Evolutionary conservation across 192 early-diverging fungal species (phyloP), one percentile per base, ranked within the genome.

Genomic region (Phlyctochytrium bullatum): DNA sequence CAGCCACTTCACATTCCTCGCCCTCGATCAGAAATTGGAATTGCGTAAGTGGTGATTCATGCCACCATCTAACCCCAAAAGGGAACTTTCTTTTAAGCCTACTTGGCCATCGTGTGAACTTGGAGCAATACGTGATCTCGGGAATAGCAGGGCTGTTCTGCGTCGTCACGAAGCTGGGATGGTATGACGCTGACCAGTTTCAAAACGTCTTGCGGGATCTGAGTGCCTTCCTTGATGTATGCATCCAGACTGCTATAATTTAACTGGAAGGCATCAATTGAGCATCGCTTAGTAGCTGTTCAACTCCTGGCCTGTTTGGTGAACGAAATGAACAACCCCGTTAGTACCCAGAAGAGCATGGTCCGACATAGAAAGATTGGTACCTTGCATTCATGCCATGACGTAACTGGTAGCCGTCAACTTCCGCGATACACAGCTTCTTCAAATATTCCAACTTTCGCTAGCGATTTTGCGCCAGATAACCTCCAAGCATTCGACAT

Each of bases 101-200:
- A 64, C 75, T 75, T 2, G 65, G 68, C 34, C 32, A 56, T 24
- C 66, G 68, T 2, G 40, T 47, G 20, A 31, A 56, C 20, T 29
- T 72, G 1, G 56, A 78, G 32, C 75, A 77, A 6, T 89, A 87
- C 71, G 79, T 90, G 52, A 79, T 85, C 52, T 73, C 79, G 20
- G 77, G 76, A 52, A 71, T 89, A 24, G 81, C 84, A 2, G 76
- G 84, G 65, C 74, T 92, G 4, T 84, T 90, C 68, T 77, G 87
- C 1, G 51, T 84, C 20, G 76, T 92, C 34, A 86, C 88, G 20
- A 88, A 86, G 60, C 52, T 90, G 12, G 88, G 88, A 29, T 92
- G 91, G 90, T 80, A 88, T 34, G 91, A 92, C 59, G 66, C 79
- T 29, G 87, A 88, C 25, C 82, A 86, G 65, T 92, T 91, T 62